phyloP scores from a whole-genome alignment of 768 basidiomycete species.

The Suillus variegatus region DNA sequence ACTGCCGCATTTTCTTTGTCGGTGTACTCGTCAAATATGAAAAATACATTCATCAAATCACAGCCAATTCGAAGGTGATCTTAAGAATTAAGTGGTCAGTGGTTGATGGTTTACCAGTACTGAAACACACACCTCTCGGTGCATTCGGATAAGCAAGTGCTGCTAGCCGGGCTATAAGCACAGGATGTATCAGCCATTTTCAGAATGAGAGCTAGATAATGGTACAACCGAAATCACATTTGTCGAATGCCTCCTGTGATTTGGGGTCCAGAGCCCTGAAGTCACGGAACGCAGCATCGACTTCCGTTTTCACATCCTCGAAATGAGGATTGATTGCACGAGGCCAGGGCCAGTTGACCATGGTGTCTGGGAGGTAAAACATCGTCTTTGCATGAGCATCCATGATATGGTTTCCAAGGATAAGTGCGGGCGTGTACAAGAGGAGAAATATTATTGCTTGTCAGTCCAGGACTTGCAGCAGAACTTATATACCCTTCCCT shows the following conservation, averaged over 20 bases:
- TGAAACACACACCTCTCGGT: neutral
- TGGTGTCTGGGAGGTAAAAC: slow-evolving; percentile 37
- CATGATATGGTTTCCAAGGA: neutral
- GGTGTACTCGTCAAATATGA: slow-evolving; percentile 33
- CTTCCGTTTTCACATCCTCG: slow-evolving; percentile 32
- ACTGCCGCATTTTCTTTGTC: slow-evolving; percentile 19
- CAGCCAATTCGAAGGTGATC: slow-evolving; percentile 25
- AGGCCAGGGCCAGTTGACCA: slow-evolving; percentile 46
- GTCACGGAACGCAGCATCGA: slow-evolving; percentile 38
- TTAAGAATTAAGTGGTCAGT: slow-evolving; percentile 2
- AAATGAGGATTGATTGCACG: slow-evolving; percentile 42
- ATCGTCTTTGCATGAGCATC: neutral
- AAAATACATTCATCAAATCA: slow-evolving; percentile 36
- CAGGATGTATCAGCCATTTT: neutral
- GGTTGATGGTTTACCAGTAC: neutral
- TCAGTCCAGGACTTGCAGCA: no score
- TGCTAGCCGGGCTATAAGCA: slow-evolving; percentile 7
- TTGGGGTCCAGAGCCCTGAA: slow-evolving; percentile 37
- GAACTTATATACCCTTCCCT: no score
- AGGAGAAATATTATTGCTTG: neutral
- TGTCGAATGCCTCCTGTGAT: slow-evolving; percentile 41
- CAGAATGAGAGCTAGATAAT: neutral
- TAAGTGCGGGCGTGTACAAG: neutral
- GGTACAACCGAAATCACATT: slow-evolving; percentile 41
- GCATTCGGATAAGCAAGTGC: slow-evolving; percentile 8